Base-by-base conservation (phyloP, 805 yeast species). In the Brettanomyces bruxellensis region DNA sequence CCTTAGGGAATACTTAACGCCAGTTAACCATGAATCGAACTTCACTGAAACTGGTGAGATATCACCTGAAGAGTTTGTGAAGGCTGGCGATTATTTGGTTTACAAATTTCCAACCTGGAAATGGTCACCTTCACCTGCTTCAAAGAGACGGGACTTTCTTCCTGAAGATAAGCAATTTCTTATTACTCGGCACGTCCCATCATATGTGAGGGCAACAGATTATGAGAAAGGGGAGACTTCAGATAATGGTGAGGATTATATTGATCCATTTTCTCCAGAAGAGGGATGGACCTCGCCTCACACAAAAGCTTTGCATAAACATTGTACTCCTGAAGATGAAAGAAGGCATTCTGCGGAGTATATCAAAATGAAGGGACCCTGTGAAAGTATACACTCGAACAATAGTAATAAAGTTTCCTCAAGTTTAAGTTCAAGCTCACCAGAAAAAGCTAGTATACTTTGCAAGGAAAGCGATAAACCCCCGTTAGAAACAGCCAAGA, bases 61-160 rank as follows among this genome's bases (percentile, higher is more conserved):
- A 44, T 86, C 96, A 1, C 99, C 99, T 1, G 95, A 87, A 45
- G 99, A 93, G 63, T 93, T 93, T 66, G 91, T 89, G 8, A 71
- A 70, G 46, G 97, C 99, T 3, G 99, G 99, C 23, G 97, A 93
- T 62, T 93, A 88, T 64, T 68, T 93, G 48, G 90, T 83, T 32
- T 82, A 80, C 64, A 86, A 84, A 70, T 93, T 93, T 62, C 98
- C 99, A 2, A 93, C 98, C 1, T 93, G 99, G 99, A 79, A 81
- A 51, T 93, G 99, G 99, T 68, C 78, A 2, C 68, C 78, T 3
- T 80, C 83, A 1, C 76, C 83, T 13, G 64, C 70, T 12, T 68
- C 73, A 7, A 75, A 72, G 53, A 67, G 61, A 42, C 76, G 81
- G 51, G 83, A 79, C 51, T 93, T 88, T 55, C 66, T 93, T 49